Evolutionary conservation across 2,329 filamentous ascomycete species (phyloP).

Genomic region (Penicillium aurantiogriseum): DNA sequence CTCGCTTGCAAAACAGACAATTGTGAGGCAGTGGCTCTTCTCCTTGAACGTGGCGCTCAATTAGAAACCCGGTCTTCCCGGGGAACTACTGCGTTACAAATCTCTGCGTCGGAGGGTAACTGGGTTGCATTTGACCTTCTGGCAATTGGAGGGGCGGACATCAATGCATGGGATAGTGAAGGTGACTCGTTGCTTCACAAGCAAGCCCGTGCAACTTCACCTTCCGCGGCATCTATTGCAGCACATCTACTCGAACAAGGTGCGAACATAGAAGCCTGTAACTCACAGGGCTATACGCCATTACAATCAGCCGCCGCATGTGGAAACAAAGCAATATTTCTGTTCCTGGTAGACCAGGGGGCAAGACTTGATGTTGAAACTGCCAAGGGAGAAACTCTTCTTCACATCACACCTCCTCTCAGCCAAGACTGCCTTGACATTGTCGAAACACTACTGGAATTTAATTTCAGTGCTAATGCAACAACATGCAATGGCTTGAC

Average conservation of each 20-base stretch:
- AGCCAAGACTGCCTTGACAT: conserved; percentile 30
- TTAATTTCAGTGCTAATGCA: conserved; percentile 17
- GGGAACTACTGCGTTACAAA: conserved; percentile 29
- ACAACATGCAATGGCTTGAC: conserved; percentile 23
- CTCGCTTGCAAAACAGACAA: conserved; percentile 30
- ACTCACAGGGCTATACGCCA: conserved; percentile 29
- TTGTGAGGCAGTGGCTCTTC: conserved; percentile 29
- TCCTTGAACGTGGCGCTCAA: conserved; percentile 28
- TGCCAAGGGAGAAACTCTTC: conserved; percentile 28
- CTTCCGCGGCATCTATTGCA: conserved; percentile 15
- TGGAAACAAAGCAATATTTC: conserved; percentile 31
- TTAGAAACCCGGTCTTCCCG: conserved; percentile 24
- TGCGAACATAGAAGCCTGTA: conserved; percentile 31
- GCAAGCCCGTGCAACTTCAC: conserved; percentile 17
- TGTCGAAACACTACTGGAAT: conserved; percentile 16
- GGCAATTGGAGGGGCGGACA: conserved; percentile 30
- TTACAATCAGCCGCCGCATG: conserved; percentile 30
- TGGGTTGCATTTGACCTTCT: conserved; percentile 35
- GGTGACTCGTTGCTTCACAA: conserved; percentile 32
- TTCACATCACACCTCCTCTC: conserved; percentile 30
- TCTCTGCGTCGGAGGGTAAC: conserved; percentile 23
- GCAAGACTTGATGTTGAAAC: conserved; percentile 28
- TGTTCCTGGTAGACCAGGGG: conserved; percentile 23
- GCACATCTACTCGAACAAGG: conserved; percentile 27
- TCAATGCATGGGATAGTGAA: conserved; percentile 31